Conservation (phyloP, 345 rosid genomes). For the Aethionema arabicum region DNA sequence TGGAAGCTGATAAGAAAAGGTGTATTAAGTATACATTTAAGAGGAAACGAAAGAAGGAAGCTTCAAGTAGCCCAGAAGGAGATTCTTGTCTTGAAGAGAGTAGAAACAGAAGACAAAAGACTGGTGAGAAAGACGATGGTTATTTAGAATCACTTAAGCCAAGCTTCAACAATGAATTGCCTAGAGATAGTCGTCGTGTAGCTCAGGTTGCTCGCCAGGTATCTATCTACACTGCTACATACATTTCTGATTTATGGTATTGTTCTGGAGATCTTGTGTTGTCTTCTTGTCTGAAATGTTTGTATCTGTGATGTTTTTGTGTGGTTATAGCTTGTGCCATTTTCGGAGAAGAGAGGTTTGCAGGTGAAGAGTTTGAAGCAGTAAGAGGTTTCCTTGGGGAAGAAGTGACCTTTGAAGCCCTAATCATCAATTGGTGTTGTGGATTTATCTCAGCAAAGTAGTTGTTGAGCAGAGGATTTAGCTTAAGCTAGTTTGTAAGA, state of each 20-base stretch:
- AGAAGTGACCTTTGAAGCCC: conserved; percentile 15
- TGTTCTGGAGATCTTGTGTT: conserved; percentile 9
- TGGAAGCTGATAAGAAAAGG: conserved; percentile 40
- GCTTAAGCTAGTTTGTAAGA: conserved; percentile 17
- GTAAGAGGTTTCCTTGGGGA: conserved; percentile 6
- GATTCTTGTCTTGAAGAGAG: conserved; percentile 41
- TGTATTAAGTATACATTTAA: conserved; percentile 71
- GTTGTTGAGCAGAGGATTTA: conserved; percentile 11
- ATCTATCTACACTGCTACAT: neutral
- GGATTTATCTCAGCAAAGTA: conserved; percentile 10
- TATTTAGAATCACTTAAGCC: conserved; percentile 44
- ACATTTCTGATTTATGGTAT: conserved; percentile 5
- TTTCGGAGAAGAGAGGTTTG: conserved; percentile 46
- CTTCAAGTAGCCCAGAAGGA: conserved; percentile 50
- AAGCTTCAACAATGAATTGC: conserved; percentile 47
- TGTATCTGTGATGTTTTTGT: conserved; percentile 19
- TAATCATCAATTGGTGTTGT: neutral
- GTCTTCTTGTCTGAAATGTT: conserved; percentile 18
- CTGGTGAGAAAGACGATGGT: conserved; percentile 45
- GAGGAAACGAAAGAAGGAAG: conserved; percentile 76
- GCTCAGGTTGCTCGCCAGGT: conserved; percentile 46
- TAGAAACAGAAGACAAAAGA: conserved; percentile 35
- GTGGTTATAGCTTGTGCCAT: conserved; percentile 45
- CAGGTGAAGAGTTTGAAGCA: conserved; percentile 29
- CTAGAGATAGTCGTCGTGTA: conserved; percentile 44